Evolutionary conservation across 2,329 filamentous ascomycete species (phyloP).

Genomic region (Zymoseptoria tritici): DNA sequence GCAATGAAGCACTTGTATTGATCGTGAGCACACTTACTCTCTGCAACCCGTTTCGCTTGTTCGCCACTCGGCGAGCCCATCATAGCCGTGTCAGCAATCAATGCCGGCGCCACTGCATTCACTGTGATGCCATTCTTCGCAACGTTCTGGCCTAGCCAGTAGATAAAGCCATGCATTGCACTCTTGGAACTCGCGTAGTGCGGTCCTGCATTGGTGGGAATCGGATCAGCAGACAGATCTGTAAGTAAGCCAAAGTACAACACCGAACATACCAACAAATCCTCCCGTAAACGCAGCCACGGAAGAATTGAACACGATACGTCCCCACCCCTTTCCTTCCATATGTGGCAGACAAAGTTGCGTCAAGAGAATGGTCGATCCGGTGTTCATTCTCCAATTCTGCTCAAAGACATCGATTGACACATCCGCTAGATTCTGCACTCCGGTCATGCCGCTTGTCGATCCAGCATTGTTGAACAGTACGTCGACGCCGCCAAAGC

Average conservation of each 20-base stretch:
- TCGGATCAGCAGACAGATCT: not conserved
- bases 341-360: conserved; percentile 34
- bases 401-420: conserved; percentile 31
- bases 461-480: conserved; percentile 37
- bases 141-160: conserved; percentile 39
- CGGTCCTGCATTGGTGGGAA: conserved; percentile 17
- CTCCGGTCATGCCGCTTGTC: conserved; percentile 19
- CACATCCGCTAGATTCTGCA: conserved; percentile 28
- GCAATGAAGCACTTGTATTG: not conserved
- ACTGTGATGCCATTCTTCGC: conserved; percentile 40
- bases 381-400: conserved; percentile 34
- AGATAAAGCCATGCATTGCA: conserved; percentile 41
- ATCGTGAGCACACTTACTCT: not conserved
- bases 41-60: not conserved
- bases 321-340: conserved; percentile 31
- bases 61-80: not conserved
- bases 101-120: conserved; percentile 43
- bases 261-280: conserved; percentile 22
- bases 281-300: conserved; percentile 36
- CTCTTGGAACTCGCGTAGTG: conserved; percentile 38
- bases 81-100: conserved; percentile 26
- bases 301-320: conserved; percentile 33
- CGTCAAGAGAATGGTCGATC: conserved; percentile 31
- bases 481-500: conserved; percentile 32
- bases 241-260: not conserved